Evolutionary conservation across 2,329 filamentous ascomycete genomes (phyloP).

Genomic region (Didymosphaeria variabile): DNA sequence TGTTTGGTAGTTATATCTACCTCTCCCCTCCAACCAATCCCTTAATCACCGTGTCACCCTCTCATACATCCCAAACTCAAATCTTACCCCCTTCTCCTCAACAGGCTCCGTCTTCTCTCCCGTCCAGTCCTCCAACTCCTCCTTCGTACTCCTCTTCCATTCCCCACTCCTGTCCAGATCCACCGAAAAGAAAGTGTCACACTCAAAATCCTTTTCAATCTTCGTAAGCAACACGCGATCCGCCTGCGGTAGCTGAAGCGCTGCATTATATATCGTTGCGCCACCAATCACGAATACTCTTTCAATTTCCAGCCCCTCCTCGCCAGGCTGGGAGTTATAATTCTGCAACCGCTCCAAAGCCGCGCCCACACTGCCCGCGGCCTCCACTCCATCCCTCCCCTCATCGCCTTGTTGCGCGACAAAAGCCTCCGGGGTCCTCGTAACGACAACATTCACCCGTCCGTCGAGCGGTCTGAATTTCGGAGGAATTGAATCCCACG

Average conservation of each 20-base stretch:
- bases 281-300: conserved; percentile 87
- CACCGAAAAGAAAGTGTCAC: conserved; percentile 78
- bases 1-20: too few relatives aligned
- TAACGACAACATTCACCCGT: conserved; percentile 84
- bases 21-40: neutral
- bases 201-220: conserved; percentile 74
- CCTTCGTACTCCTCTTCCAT: conserved; percentile 65
- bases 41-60: conserved; percentile 22
- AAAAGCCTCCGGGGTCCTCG: conserved; percentile 53
- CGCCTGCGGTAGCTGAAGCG: conserved; percentile 67
- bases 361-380: conserved; percentile 64
- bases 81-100: conserved; percentile 70
- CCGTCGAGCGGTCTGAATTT: conserved; percentile 81
- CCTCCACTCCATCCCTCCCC: conserved; percentile 49
- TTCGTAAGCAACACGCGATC: conserved; percentile 74
- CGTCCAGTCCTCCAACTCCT: conserved; percentile 68
- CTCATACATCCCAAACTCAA: conserved; percentile 78
- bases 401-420: conserved; percentile 16
- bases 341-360: conserved; percentile 22
- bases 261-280: conserved; percentile 80
- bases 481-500: conserved; percentile 88
- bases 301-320: neutral
- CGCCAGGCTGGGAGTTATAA: neutral
- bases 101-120: conserved; percentile 69
- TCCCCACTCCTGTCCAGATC: conserved; percentile 56